Evolutionary conservation across 2,329 filamentous ascomycete species (phyloP), one percentile per base, ranked within the genome.

Genomic region (Pyrenophora tritici-repentis): DNA sequence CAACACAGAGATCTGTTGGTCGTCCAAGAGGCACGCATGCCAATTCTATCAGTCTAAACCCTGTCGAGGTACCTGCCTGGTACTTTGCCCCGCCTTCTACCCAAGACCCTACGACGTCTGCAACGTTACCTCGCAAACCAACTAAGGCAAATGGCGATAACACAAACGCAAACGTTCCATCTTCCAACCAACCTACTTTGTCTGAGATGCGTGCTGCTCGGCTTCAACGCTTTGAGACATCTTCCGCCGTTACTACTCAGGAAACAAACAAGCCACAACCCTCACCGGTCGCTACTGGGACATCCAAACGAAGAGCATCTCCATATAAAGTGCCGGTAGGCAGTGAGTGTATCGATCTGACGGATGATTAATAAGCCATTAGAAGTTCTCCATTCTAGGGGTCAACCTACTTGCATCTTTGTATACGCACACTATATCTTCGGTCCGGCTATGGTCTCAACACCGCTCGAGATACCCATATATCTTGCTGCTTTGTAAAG

Each of bases 121-220:
- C n/a, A 4, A 20, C 17, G 4, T 14, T 12, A 14, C 35, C 14
- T 42, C 20, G 35, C 8, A 14, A 39, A 17, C n/a, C 33, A 16
- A 16, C 24, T 13, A 10, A 5, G 9, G 6, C 6, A 7, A 9
- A 10, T 12, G 5, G 16, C 24, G 13, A 16, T 29, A 6, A 16
- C 31, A 32, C 16, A 18, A 7, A 39, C 32, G 26, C 24, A 17
- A 17, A 16, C 16, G 9, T 20, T 8, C 10, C 13, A 18, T 2
- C 41, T 18, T n/a, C 14, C 26, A 12, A 26, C 6, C n/a, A 8
- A 10, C n/a, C 24, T 10, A 17, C 36, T 17, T 16, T 37, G n/a
- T 48, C 24, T 20, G 46, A 57, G 3, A 46, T 59, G 20, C 53
- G 59, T 16, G 55, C 53, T 37, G 59, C 59, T 26, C 55, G 57